A percentile compares a stretch with the other conserved stretches of the same genome.
These are phyloP conservation scores for Aspergillus awamori DNA, from an alignment of 2,329 filamentous ascomycete species.

Conservation along the genomic window DNA sequence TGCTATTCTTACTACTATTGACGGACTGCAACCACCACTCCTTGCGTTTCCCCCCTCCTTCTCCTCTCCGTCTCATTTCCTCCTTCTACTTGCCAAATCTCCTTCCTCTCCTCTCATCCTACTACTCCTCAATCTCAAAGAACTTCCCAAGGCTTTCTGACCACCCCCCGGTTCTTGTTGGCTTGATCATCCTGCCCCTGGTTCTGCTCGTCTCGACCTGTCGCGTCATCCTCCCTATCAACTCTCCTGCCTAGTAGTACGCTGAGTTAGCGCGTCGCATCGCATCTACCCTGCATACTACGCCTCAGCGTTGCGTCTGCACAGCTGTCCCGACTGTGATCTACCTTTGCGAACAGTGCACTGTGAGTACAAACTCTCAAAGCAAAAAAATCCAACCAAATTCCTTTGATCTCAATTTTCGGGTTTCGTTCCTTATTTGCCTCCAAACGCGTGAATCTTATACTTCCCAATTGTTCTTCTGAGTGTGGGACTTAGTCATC, in stretches of 20 bases:
- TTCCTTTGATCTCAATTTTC: neutral
- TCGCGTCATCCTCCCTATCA: slow-evolving; percentile 19
- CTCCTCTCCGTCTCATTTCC: slow-evolving; percentile 12
- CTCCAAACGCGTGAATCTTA: slow-evolving; percentile 2
- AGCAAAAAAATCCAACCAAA: neutral
- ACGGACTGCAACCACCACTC: slow-evolving; percentile 16
- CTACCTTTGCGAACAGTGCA: slow-evolving; percentile 12
- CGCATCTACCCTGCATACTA: slow-evolving; percentile 22
- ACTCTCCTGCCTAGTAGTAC: slow-evolving; percentile 12
- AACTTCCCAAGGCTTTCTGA: slow-evolving; percentile 7
- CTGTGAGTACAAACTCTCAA: slow-evolving; percentile 18
- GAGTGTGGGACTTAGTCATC: neutral
- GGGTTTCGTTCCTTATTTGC: slow-evolving; percentile 5
- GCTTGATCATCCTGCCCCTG: slow-evolving; percentile 2
- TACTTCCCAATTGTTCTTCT: neutral
- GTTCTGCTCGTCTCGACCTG: slow-evolving; percentile 7
- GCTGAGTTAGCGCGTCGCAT: slow-evolving; percentile 26
- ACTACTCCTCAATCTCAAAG: slow-evolving; percentile 4
- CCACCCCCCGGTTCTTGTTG: slow-evolving; percentile 3
- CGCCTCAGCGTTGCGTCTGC: slow-evolving; percentile 20
- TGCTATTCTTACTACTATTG: slow-evolving; percentile 18
- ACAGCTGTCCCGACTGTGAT: slow-evolving; percentile 13
- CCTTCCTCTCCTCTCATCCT: slow-evolving; percentile 9
- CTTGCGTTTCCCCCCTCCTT: slow-evolving; percentile 14
- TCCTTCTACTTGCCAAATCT: slow-evolving; percentile 6